Evolutionary conservation across 225 moss, liverwort and hornwort genomes (phyloP).

Genomic region (Ulota crispa): DNA sequence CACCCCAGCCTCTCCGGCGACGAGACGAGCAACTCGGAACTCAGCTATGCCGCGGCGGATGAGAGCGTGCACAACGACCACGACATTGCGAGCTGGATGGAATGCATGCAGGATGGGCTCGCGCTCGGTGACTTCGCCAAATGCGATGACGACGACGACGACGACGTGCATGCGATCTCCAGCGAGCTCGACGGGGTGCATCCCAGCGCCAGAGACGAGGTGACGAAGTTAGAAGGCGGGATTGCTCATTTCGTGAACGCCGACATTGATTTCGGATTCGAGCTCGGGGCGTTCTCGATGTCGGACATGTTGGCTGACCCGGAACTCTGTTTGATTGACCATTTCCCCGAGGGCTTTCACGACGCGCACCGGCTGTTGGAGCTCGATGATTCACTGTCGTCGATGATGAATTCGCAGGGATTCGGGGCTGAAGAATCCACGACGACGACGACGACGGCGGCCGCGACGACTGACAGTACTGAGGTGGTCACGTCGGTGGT

Average conservation of each 20-base stretch:
- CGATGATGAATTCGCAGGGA: slow-evolving; percentile 47
- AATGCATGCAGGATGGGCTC: slow-evolving; percentile 43
- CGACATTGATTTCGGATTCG: slow-evolving; percentile 51
- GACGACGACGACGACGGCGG: background rate
- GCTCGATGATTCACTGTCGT: slow-evolving; percentile 40
- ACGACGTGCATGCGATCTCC: background rate
- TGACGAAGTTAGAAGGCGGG: slow-evolving; percentile 19
- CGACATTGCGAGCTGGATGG: slow-evolving; percentile 62
- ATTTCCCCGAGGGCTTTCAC: slow-evolving; percentile 35
- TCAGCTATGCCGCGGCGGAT: background rate
- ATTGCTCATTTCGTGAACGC: slow-evolving; percentile 37
- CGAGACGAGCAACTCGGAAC: slow-evolving; percentile 24
- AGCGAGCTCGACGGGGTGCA: background rate
- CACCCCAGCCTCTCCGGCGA: slow-evolving; percentile 42
- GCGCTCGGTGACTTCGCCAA: slow-evolving; percentile 29
- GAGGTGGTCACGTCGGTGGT: background rate
- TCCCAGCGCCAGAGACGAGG: background rate
- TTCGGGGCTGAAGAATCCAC: background rate
- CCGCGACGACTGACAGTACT: background rate
- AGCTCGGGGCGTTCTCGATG: slow-evolving; percentile 35
- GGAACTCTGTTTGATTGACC: slow-evolving; percentile 34
- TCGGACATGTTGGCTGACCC: slow-evolving; percentile 39
- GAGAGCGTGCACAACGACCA: slow-evolving; percentile 39
- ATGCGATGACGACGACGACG: slow-evolving; percentile 13
- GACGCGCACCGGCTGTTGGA: slow-evolving; percentile 37